Conservation (phyloP, 1,139 yeast genomes). For the Yamadazyma membranifaciens region DNA sequence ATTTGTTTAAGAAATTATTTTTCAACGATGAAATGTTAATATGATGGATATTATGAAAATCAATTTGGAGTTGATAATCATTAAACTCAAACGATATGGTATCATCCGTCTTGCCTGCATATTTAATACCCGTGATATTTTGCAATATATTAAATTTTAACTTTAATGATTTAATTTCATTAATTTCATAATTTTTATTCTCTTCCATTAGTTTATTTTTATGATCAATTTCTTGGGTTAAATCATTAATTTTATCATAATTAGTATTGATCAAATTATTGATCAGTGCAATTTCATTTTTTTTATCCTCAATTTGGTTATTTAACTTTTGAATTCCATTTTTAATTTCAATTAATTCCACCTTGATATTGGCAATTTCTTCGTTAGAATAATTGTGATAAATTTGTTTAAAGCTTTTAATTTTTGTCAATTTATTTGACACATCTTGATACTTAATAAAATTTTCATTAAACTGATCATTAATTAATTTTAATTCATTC, state of each 20-base stretch:
- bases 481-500: constrained; percentile 21
- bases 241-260: constrained; percentile 17
- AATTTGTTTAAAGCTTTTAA: constrained; percentile 20
- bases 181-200: constrained; percentile 23
- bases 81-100: constrained; percentile 9
- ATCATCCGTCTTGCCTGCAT: constrained; percentile 14
- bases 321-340: constrained; percentile 9
- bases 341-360: constrained; percentile 14
- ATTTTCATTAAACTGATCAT: constrained; percentile 16
- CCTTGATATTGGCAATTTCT: constrained; percentile 17
- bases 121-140: constrained; percentile 20
- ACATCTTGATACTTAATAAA: constrained; percentile 15
- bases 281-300: constrained; percentile 14
- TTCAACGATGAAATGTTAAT: constrained; percentile 2
- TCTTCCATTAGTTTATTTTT: constrained; percentile 19
- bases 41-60: background rate
- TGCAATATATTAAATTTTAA: constrained; percentile 25
- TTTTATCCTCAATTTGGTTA: constrained; percentile 9
- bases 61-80: constrained; percentile 11
- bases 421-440: constrained; percentile 22
- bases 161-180: constrained; percentile 25
- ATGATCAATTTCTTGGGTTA: constrained; percentile 16
- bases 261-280: constrained; percentile 14
- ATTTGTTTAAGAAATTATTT: constrained; percentile 11
- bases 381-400: constrained; percentile 17